Evolutionary conservation across 2,329 filamentous ascomycete species (phyloP).

Genomic region (Pezicula rhizophila): DNA sequence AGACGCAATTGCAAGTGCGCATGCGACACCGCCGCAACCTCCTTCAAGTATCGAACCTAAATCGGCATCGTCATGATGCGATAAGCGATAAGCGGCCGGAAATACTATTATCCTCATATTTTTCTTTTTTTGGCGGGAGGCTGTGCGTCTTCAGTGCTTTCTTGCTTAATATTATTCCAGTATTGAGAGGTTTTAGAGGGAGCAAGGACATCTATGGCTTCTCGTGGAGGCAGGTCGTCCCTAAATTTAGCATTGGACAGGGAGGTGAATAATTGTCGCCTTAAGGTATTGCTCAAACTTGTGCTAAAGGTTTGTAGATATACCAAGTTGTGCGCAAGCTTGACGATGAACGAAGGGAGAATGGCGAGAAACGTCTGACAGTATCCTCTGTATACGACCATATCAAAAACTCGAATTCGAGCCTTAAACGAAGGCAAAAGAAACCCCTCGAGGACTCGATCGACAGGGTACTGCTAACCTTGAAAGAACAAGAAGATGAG

Average conservation of each 20-base stretch:
- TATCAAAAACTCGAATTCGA: constrained; percentile 82
- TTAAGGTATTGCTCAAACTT: constrained; percentile 5
- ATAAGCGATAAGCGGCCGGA: constrained; percentile 7
- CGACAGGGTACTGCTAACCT: constrained; percentile 69
- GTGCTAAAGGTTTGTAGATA: constrained; percentile 38
- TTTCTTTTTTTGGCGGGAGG: neutral
- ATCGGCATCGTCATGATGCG: constrained; percentile 7
- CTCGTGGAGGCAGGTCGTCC: constrained; percentile 36
- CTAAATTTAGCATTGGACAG: constrained; percentile 54
- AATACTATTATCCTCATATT: neutral
- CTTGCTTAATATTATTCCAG: neutral
- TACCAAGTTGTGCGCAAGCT: constrained; percentile 76
- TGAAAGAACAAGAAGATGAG: constrained; percentile 53
- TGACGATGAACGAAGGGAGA: constrained; percentile 58
- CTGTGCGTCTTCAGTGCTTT: neutral
- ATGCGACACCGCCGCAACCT: constrained; percentile 1
- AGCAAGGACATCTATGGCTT: constrained; percentile 11
- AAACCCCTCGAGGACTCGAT: constrained; percentile 78
- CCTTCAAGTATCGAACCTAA: constrained; percentile 2
- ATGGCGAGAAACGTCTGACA: constrained; percentile 43
- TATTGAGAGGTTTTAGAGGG: no score
- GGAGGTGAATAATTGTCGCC: constrained; percentile 38
- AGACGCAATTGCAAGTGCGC: neutral
- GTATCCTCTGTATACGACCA: constrained; percentile 65
- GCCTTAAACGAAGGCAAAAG: constrained; percentile 76